These are phyloP conservation scores for Copromyces sp. DNA, from an alignment of 495 filamentous ascomycete genomes.

Conservation along the genomic window DNA sequence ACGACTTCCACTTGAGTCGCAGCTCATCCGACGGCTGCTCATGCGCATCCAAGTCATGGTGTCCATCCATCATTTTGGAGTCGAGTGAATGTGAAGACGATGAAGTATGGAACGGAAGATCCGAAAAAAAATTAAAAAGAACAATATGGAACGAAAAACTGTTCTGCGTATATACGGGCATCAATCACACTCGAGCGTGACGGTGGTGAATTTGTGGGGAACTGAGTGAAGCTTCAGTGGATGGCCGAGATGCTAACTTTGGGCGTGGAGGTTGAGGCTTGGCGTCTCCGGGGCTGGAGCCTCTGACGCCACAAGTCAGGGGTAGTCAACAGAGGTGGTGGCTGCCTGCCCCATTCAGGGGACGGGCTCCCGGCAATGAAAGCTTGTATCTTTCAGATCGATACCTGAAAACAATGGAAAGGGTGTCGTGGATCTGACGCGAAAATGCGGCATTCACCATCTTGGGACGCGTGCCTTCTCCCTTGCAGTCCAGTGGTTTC, in stretches of 20 bases:
- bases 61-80: conserved; percentile 27
- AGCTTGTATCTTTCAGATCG: not conserved
- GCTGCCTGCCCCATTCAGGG: not conserved
- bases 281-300: not conserved
- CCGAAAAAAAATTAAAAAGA: too few relatives aligned
- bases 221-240: not conserved
- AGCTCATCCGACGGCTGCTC: conserved; percentile 58
- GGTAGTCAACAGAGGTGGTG: not conserved
- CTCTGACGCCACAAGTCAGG: not conserved
- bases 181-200: not conserved
- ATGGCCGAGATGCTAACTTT: not conserved
- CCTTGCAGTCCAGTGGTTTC: not conserved
- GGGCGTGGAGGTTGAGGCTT: not conserved
- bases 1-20: conserved; percentile 51
- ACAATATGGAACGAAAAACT: too few relatives aligned
- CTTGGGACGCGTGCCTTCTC: not conserved
- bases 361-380: not conserved
- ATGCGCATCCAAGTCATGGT: conserved; percentile 52
- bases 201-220: not conserved
- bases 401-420: not conserved
- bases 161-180: not conserved
- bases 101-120: not conserved
- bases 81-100: not conserved
- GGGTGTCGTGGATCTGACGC: not conserved
- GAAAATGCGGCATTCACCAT: not conserved